Percentiles rank a stretch among this genome's conserved stretches.
Evolutionary conservation across 352 stramenopile species (phyloP).

Genomic region (Lagenidium giganteum): DNA sequence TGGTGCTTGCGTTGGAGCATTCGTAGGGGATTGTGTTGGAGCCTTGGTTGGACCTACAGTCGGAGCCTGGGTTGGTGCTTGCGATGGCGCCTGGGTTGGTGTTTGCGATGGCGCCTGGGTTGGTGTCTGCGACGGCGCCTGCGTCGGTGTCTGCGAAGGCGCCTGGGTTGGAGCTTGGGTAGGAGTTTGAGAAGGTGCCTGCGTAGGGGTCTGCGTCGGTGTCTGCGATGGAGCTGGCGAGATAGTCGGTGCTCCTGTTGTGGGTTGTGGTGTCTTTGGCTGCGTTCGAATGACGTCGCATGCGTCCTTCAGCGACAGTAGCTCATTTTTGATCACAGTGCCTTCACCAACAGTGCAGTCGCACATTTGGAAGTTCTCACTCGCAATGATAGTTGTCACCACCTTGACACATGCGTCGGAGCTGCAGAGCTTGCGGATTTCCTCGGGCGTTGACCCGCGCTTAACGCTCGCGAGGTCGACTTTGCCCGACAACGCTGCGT

Average conservation of each 20-base stretch:
- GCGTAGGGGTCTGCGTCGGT: background rate
- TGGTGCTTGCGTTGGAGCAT: too few relatives aligned
- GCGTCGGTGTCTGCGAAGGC: background rate
- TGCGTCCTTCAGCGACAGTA: slow-evolving; percentile 31
- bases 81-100: background rate
- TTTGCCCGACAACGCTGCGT: slow-evolving; percentile 34
- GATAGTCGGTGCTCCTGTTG: too few relatives aligned
- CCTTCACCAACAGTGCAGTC: slow-evolving; percentile 51
- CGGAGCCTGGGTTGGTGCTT: slow-evolving; percentile 1
- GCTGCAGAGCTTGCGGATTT: slow-evolving; percentile 36
- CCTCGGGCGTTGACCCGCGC: slow-evolving; percentile 22
- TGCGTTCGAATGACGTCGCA: slow-evolving; percentile 23
- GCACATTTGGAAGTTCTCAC: slow-evolving; percentile 41
- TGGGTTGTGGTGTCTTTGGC: too few relatives aligned
- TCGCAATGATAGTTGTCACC: slow-evolving; percentile 33
- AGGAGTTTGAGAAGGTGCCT: background rate
- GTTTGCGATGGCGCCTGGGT: background rate
- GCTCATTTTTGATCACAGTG: slow-evolving; percentile 43
- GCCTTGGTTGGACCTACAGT: too few relatives aligned
- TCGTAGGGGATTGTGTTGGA: slow-evolving; percentile 1
- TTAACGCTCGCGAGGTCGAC: slow-evolving; percentile 35
- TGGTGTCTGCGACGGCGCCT: background rate
- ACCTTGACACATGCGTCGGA: slow-evolving; percentile 36
- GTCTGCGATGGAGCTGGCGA: background rate
- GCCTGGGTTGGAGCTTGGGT: background rate